Evolutionary conservation across 495 filamentous ascomycete species (phyloP).

Genomic region (Cladorrhinum samala): DNA sequence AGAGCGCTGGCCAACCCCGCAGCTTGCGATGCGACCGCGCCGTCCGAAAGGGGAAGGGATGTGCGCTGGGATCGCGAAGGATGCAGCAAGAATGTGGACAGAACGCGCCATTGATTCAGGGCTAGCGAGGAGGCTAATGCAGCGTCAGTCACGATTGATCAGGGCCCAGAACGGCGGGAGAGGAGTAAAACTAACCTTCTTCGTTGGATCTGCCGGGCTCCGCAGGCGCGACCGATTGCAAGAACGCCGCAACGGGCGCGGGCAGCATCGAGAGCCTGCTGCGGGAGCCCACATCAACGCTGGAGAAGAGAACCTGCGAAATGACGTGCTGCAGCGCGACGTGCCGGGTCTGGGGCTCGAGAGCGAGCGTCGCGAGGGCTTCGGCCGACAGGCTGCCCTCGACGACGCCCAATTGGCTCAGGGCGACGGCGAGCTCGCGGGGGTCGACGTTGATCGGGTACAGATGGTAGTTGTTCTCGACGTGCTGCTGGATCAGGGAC

Average conservation of each 20-base stretch:
- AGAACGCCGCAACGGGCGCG: slow-evolving; percentile 24
- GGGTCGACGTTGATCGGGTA: slow-evolving; percentile 19
- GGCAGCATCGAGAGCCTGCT: slow-evolving; percentile 30
- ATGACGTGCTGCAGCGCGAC: slow-evolving; percentile 30
- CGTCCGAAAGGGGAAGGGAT: slow-evolving; percentile 21
- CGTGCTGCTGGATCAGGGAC: slow-evolving; percentile 28
- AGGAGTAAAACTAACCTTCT: slow-evolving; percentile 6
- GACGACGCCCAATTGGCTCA: slow-evolving; percentile 24
- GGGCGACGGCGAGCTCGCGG: slow-evolving; percentile 12
- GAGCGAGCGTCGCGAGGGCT: slow-evolving; percentile 17
- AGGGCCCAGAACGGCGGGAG: not conserved
- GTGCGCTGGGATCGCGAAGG: slow-evolving; percentile 28
- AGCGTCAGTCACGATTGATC: not conserved
- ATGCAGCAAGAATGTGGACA: slow-evolving; percentile 34
- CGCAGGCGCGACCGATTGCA: slow-evolving; percentile 19
- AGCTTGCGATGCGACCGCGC: slow-evolving; percentile 24
- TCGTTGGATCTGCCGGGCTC: slow-evolving; percentile 8
- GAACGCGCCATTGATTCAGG: slow-evolving; percentile 29
- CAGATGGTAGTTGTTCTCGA: slow-evolving; percentile 30
- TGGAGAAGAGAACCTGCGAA: slow-evolving; percentile 25
- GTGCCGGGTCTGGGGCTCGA: slow-evolving; percentile 24
- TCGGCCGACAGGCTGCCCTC: slow-evolving; percentile 10
- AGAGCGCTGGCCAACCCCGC: slow-evolving; percentile 22
- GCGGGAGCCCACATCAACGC: slow-evolving; percentile 20
- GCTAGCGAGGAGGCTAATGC: slow-evolving; percentile 23